Base-by-base conservation (phyloP, 768 basidiomycete genomes). In the Boletus rubescentipes region DNA sequence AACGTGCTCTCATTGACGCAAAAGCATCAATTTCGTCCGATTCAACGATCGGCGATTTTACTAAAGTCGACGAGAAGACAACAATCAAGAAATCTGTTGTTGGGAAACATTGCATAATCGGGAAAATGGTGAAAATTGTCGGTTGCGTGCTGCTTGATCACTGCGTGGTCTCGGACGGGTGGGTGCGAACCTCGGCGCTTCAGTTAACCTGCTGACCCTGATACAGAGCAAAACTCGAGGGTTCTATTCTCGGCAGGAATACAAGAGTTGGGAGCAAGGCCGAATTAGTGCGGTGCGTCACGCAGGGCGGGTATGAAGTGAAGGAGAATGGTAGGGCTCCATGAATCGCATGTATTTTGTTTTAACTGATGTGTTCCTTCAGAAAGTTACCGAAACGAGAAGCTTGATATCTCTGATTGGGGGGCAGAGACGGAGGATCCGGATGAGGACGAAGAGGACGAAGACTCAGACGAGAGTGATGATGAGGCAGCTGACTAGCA, bases 81-180 rank as follows among this genome's bases (percentile, higher is more conserved):
- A 85, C 76, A 23, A 86, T 97, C 65, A 96, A 93, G 67, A 84
- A 84, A 62, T 85, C 83, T 2, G 77, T 91, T 16, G 80, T 93
- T 30, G 91, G 91, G 9, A 79, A 86, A 54, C 93, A 95, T 66
- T 94, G 92, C 60, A 73, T 85, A 15, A 87, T 95, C 49, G 92
- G 92, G 3, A 87, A 83, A 67, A 87, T 87, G 77, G 88, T 81
- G n/a, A 91, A 85, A 69, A 84, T 98, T 43, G 78, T 77, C 3
- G 89, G 90, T 11, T 94, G 89, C 60, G 81, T 96, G 8, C 67
- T 98, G 21, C 77, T 94, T 59, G 95, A 97, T 65, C 93, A 96
- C 63, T 95, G 93, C 61, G 80, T 90, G 5, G 74, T 98, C 12
- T 89, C 82, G 39, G 93, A 96, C 53, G 92, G 93, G 94, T 93